Evolutionary conservation across 768 basidiomycete genomes (phyloP).

Genomic region (Boletus patriciae): DNA sequence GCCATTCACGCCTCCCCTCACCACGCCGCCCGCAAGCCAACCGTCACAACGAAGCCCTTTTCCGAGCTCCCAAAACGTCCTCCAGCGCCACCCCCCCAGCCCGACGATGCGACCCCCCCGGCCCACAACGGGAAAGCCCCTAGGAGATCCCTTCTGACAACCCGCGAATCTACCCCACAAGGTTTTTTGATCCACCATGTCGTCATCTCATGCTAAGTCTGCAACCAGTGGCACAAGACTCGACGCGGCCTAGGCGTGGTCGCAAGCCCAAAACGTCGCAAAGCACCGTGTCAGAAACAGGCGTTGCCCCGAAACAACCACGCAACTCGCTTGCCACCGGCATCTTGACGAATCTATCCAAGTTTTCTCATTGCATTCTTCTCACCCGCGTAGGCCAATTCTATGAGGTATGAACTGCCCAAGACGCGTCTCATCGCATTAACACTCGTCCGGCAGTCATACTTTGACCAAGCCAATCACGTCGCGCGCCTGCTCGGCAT

Average conservation of each 20-base stretch:
- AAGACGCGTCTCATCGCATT: neutral
- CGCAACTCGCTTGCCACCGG: constrained; percentile 61
- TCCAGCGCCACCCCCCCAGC: neutral
- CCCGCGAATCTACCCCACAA: neutral
- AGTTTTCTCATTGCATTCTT: constrained; percentile 85
- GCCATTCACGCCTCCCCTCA: constrained; percentile 10
- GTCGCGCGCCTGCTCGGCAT: constrained; percentile 77
- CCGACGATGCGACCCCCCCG: neutral
- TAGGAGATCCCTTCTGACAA: neutral
- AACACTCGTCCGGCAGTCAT: constrained; percentile 58
- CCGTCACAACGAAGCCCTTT: constrained; percentile 50
- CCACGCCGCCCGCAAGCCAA: constrained; percentile 1
- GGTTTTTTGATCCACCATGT: constrained; percentile 4
- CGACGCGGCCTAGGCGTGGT: constrained; percentile 13
- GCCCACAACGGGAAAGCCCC: neutral
- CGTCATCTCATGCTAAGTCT: neutral
- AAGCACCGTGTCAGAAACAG: neutral
- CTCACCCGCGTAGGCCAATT: constrained; percentile 93
- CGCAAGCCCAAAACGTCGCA: constrained; percentile 16
- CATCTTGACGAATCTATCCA: constrained; percentile 67
- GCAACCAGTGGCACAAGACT: neutral
- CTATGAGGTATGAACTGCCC: constrained; percentile 68
- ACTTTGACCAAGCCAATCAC: constrained; percentile 86
- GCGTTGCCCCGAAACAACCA: constrained; percentile 26
- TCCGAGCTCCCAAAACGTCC: constrained; percentile 56